phyloP scores from a whole-genome alignment of 305 asterid species.

The Fraxinus sp. region DNA sequence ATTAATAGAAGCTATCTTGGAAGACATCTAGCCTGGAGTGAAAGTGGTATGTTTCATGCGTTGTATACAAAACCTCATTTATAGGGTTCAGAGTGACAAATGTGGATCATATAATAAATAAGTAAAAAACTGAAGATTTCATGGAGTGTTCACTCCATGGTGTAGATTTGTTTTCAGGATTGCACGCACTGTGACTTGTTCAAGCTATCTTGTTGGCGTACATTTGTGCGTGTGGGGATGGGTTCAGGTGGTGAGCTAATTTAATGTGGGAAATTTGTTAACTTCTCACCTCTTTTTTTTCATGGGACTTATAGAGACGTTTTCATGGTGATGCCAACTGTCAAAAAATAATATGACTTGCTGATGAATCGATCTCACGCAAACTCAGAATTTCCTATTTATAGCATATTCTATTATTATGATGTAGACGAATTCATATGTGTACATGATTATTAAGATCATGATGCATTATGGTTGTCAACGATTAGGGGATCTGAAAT shows the following conservation, averaged over 20 bases:
- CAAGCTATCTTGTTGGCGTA: background rate
- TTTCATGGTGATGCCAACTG: background rate
- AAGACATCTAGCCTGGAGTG: constrained; percentile 7
- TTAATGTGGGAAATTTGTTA: background rate
- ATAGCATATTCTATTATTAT: background rate
- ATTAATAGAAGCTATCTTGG: constrained; percentile 10
- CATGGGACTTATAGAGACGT: background rate
- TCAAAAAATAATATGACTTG: background rate
- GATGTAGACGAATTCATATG: background rate
- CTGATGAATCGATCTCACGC: background rate
- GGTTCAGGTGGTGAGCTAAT: background rate
- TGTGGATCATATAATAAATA: constrained; percentile 21
- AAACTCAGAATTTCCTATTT: background rate
- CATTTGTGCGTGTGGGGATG: background rate
- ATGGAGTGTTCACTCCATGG: constrained; percentile 11
- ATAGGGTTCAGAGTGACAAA: background rate
- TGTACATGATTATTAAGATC: background rate
- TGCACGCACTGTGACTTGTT: background rate
- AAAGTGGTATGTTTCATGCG: background rate
- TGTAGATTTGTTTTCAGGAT: constrained; percentile 11
- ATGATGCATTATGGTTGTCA: background rate
- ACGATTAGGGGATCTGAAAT: background rate
- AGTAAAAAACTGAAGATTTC: background rate
- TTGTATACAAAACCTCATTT: constrained; percentile 20
- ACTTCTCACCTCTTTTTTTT: background rate